Base-by-base conservation (phyloP, 495 filamentous ascomycete genomes). In the Aspergillus cavernicola region DNA sequence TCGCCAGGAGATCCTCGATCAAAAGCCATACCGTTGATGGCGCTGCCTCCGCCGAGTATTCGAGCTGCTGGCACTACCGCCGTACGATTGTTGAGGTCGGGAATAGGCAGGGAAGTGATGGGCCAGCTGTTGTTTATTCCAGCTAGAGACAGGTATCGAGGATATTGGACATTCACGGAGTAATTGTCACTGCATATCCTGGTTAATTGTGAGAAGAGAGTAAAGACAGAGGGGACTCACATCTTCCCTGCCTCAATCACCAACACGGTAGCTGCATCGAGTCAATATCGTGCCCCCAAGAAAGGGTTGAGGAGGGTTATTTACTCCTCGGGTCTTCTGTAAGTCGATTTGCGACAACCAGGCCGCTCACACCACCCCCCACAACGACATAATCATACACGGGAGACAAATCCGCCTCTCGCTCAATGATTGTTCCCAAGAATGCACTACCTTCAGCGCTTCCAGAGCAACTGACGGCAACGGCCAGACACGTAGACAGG, bases 1-100 rank as follows among this genome's bases (percentile, higher is more conserved):
- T 49, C 46, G 1, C 46, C 46, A n/a, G 46, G 46, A 24, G 46
- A 35, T 16, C 46, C 46, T 1, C 46, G 31, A 20, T 49, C 46
- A 9, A 70, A 48, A 37, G 62, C 62, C 19, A 57, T 48, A 13
- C 57, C 38, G 40, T 85, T 86, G 49, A 85, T 71, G 0, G 70
- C 77, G 11, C 76, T 80, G 8, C 75, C 77, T 9, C 82, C 83
- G 6, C 83, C 82, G 2, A 85, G 60, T 12, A 72, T 71, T 49
- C 77, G 77, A n/a, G 79, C 81, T 7, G 73, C 72, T 15, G 66
- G 53, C 12, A 55, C 57, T 7, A 36, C 26, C 12, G 61, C 13
- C 12, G 32, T 31, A 7, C 65, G 59, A 26, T 53, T 59, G 45
- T 68, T 60, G 42, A 46, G 42, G 5, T 24, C 42, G 13, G 42